Conservation (phyloP, 2,329 filamentous ascomycete genomes). For the Didymella pinodella region DNA sequence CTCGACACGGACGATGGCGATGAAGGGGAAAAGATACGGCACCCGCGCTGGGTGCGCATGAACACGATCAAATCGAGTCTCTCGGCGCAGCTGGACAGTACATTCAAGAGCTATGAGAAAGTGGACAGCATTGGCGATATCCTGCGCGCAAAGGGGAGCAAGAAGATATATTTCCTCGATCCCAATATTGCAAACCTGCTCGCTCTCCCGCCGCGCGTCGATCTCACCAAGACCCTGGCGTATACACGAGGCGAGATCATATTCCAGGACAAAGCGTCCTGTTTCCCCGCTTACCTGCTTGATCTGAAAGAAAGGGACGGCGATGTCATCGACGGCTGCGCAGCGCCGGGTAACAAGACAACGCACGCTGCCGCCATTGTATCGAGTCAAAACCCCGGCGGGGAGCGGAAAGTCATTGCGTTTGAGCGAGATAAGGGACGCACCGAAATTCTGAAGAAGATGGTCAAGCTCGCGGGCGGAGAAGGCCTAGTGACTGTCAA, state of each 20-base stretch:
- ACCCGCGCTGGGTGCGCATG: conserved; percentile 91
- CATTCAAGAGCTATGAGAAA: conserved; percentile 71
- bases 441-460: conserved; percentile 79
- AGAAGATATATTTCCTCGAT: conserved; percentile 74
- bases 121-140: conserved; percentile 67
- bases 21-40: conserved; percentile 57
- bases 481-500: conserved; percentile 71
- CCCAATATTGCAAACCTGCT: conserved; percentile 82
- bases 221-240: conserved; percentile 75
- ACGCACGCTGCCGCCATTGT: conserved; percentile 87
- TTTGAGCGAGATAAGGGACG: conserved; percentile 79
- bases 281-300: conserved; percentile 90
- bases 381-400: conserved; percentile 48
- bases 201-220: conserved; percentile 74
- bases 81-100: conserved; percentile 74
- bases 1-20: conserved; percentile 43
- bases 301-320: conserved; percentile 72
- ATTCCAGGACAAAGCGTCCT: conserved; percentile 95
- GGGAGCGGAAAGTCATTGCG: conserved; percentile 68
- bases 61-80: conserved; percentile 79
- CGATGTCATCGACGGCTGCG: conserved; percentile 89
- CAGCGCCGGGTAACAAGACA: conserved; percentile 96
- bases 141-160: conserved; percentile 51
- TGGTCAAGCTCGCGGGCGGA: conserved; percentile 81
- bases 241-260: conserved; percentile 83